Base-by-base conservation (phyloP, 768 basidiomycete genomes). In the Fibroporia radiculosa region DNA sequence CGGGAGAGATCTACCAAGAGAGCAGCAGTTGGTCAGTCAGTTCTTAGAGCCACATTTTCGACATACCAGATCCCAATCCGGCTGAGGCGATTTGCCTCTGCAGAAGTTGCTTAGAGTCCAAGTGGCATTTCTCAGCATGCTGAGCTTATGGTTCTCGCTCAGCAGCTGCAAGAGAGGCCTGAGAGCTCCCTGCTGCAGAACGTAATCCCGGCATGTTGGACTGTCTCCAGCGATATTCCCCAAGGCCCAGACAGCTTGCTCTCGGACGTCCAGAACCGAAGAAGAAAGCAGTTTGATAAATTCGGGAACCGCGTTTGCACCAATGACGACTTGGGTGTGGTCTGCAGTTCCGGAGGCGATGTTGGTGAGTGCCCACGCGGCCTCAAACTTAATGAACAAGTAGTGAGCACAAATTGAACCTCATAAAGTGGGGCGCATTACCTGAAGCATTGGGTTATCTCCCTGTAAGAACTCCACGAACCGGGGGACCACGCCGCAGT, bases 81-180 rank as follows among this genome's bases (percentile, higher is more conserved):
- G 96, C 63, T 98, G 96, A 51, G 96, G 96, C 45, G 84, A 81
- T 71, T 98, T 98, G 55, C 96, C 96, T 54, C 96, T 75, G 69
- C 96, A 99, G 67, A 99, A 98, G 74, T 99, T 99, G 74, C 90
- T 93, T 64, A 99, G 68, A 12, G 96, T 98, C 96, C 96, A 99
- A 16, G 96, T 99, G 16, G 96, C 96, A 63, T 99, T 97, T 58
- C 88, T 72, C 48, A 98, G 82, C 95, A 99, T 99, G 61, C 91
- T 93, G 53, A 98, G 73, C 68, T 99, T 99, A 77, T 98, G 93
- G 57, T 97, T 85, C 66, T 99, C 95, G 69, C 86, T 93, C 51
- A 95, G 65, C 28, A 93, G 73, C 25, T 83, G 80, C 50, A 98
- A 69, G 45, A 99, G 72, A n/a, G 96, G 96, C 45, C 91, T 75